Evolutionary conservation across 306 rosid species (phyloP), one percentile per base, ranked within the genome.

Genomic region (Cicer judaicum): DNA sequence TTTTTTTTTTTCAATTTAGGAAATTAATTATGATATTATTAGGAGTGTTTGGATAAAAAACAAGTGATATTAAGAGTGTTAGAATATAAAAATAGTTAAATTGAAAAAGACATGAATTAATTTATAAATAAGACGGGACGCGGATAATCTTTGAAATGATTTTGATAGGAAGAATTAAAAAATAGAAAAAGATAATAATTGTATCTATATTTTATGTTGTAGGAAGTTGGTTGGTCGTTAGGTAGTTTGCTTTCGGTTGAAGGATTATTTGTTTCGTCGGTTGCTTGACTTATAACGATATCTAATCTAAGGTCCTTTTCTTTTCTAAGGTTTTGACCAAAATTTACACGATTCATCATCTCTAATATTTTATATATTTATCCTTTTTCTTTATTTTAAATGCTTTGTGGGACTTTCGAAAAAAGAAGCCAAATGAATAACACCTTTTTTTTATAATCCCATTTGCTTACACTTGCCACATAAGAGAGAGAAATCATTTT

Each of bases 241-340:
- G 89, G 90, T 80, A 69, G 87, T 16, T 91, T 82, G 78, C 96
- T 87, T 89, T 83, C 78, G 78, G 83, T 80, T 52, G 57, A 91
- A 83, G 92, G 87, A 85, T 85, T 73, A 82, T 76, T n/a, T 72
- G 63, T 70, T 72, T 70, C 68, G 86, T 87, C 74, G 88, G 89
- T 84, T 77, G 79, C 84, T 75, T 81, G 81, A 73, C 84, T 84
- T 60, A 24, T 24, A 79, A 81, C 82, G 41, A 74, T 56, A 21
- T 67, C 46, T 64, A 21, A 13, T 3, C 46, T 66, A 29, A 24
- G 6, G 86, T 79, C 89, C 50, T 73, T 76, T 80, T 85, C 86
- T 47, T 36, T 70, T 57, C 67, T 12, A 49, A 40, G 64, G 73
- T 56, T 85, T 87, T 78, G 88, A 87, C 90, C 84, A 78, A 72